These are phyloP conservation scores for Lactifluus piperatus DNA, from an alignment of 768 basidiomycete genomes.

Conservation along the genomic window DNA sequence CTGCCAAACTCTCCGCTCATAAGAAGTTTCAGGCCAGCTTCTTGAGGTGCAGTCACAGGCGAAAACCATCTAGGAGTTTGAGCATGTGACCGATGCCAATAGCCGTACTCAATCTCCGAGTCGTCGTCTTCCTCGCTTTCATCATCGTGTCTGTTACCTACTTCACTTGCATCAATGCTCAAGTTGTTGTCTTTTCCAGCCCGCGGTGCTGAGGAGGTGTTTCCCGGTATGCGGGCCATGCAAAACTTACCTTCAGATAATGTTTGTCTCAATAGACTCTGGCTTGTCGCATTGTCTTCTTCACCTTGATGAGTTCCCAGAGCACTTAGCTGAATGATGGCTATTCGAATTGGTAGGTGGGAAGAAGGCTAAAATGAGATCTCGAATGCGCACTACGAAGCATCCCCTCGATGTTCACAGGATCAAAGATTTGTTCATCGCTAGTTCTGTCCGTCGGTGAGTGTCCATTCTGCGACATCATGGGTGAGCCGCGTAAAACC, in stretches of 20 bases:
- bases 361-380: neutral
- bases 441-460: neutral
- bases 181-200: neutral
- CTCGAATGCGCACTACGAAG: conserved; percentile 3
- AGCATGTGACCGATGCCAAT: conserved; percentile 7
- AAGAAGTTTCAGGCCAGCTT: conserved; percentile 55
- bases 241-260: conserved; percentile 5
- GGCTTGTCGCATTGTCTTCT: neutral
- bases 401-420: conserved; percentile 1
- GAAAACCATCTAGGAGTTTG: conserved; percentile 30
- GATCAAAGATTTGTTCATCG: neutral
- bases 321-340: neutral
- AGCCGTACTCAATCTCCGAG: conserved; percentile 21
- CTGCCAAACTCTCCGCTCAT: conserved; percentile 76
- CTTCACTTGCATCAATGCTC: neutral
- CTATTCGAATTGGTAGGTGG: neutral
- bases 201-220: neutral
- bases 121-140: conserved; percentile 29
- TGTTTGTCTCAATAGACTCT: neutral
- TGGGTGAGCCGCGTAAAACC: too few species aligned
- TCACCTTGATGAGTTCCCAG: neutral
- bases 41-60: conserved; percentile 47
- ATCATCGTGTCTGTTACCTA: conserved; percentile 30
- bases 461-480: conserved; percentile 1
- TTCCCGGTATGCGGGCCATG: neutral